phyloP scores from a whole-genome alignment of 257 asterid genomes.

The Salvia splendens region DNA sequence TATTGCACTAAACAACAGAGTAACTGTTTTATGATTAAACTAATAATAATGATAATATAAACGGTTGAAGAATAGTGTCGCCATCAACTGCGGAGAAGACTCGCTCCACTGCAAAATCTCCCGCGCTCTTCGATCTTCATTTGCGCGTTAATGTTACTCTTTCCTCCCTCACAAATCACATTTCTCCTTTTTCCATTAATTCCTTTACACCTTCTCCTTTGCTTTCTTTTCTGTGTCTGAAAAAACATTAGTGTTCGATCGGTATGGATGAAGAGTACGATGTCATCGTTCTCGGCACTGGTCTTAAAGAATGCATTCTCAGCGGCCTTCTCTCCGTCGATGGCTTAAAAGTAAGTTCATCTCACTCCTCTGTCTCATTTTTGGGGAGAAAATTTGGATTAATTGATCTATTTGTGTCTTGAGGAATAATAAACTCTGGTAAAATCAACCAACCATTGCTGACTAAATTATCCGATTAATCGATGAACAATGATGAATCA shows the following conservation, averaged over 20 bases:
- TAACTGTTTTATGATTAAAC: background rate
- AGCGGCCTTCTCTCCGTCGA: slow-evolving; percentile 92
- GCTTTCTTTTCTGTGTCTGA: background rate
- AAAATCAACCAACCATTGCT: too few species aligned
- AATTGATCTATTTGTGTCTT: too few species aligned
- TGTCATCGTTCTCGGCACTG: slow-evolving; percentile 90
- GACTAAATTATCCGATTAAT: too few species aligned
- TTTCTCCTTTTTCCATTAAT: slow-evolving; percentile 1
- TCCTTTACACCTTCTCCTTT: background rate
- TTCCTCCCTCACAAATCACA: slow-evolving; percentile 13
- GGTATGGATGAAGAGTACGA: slow-evolving; percentile 95
- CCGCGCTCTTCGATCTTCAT: slow-evolving; percentile 38
- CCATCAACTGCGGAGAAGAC: slow-evolving; percentile 39
- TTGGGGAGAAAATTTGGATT: too few species aligned
- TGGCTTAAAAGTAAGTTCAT: slow-evolving; percentile 64
- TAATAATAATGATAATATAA: background rate
- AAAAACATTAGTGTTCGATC: background rate
- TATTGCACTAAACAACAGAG: background rate
- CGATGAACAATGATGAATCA: too few species aligned
- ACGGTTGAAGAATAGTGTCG: slow-evolving; percentile 21
- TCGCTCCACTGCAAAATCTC: slow-evolving; percentile 39
- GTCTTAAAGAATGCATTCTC: slow-evolving; percentile 94
- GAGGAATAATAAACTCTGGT: too few species aligned
- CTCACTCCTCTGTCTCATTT: background rate
- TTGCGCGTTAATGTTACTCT: slow-evolving; percentile 28